A percentile compares a stretch with the other conserved stretches of the same genome.
These are phyloP conservation scores for Xylaria nigripes DNA, from an alignment of 495 filamentous ascomycete genomes.

Conservation along the genomic window DNA sequence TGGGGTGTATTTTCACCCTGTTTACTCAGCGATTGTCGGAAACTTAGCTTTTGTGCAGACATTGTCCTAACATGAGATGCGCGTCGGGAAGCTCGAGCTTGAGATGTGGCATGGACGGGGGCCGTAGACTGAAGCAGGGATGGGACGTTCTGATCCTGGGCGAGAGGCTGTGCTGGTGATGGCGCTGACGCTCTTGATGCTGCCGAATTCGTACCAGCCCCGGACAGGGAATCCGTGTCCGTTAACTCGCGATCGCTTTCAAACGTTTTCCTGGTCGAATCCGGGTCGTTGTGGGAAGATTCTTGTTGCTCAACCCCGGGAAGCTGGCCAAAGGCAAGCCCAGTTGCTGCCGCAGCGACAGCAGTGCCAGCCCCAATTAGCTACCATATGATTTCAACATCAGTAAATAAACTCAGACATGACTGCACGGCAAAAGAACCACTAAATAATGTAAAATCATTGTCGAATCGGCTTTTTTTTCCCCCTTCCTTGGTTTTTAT, in stretches of 20 bases:
- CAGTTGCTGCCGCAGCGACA: conserved; percentile 51
- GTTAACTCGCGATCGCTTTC: conserved; percentile 33
- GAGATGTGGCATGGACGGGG: conserved; percentile 21
- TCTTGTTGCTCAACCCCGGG: conserved; percentile 14
- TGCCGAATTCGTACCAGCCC: conserved; percentile 31
- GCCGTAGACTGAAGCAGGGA: conserved; percentile 8
- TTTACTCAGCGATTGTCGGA: conserved; percentile 41
- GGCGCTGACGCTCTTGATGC: conserved; percentile 23
- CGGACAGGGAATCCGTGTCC: conserved; percentile 29
- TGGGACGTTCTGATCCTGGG: conserved; percentile 3
- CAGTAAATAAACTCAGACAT: conserved; percentile 1
- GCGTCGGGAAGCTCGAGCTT: conserved; percentile 23
- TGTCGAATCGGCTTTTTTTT: not conserved
- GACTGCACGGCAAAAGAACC: not conserved
- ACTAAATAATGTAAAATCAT: not conserved
- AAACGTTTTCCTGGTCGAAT: conserved; percentile 38
- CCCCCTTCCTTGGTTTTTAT: not conserved
- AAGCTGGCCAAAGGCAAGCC: conserved; percentile 46
- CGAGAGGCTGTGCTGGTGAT: conserved; percentile 19
- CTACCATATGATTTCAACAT: conserved; percentile 27
- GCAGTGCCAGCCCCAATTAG: conserved; percentile 51
- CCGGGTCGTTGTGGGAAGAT: conserved; percentile 8
- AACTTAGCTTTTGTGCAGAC: conserved; percentile 21
- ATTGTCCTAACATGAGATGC: conserved; percentile 29
- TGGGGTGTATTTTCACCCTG: conserved; percentile 26